Percentiles rank a stretch among this genome's conserved stretches.
Conservation (phyloP, 352 stramenopile species). For the Phytophthora ramorum region DNA sequence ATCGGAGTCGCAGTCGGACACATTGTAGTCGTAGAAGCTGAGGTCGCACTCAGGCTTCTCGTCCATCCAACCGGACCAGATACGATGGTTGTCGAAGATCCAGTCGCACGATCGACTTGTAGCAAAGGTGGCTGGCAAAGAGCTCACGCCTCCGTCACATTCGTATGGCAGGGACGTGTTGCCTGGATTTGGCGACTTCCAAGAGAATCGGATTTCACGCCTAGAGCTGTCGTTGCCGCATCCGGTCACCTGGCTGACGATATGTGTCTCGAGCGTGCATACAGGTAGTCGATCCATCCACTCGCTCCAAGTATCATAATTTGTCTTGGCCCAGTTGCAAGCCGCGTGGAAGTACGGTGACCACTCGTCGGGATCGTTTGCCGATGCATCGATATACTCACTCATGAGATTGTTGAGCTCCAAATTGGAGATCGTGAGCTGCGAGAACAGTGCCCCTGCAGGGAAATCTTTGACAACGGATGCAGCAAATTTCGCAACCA, state of each 20-base stretch:
- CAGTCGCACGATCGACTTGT: conserved; percentile 44
- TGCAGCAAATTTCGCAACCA: conserved; percentile 45
- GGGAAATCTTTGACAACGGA: conserved; percentile 30
- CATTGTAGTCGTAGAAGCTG: conserved; percentile 37
- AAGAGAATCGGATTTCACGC: conserved; percentile 33
- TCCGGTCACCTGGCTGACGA: conserved; percentile 23
- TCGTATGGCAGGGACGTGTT: conserved; percentile 34
- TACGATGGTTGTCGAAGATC: conserved; percentile 27
- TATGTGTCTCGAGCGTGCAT: conserved; percentile 34
- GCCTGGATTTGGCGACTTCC: conserved; percentile 29
- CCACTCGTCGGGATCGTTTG: conserved; percentile 9
- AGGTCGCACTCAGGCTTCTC: conserved; percentile 37
- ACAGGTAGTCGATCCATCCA: conserved; percentile 41
- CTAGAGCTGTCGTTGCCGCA: conserved; percentile 28
- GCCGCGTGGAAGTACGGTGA: conserved; percentile 40
- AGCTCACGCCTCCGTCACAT: conserved; percentile 36
- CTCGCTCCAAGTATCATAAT: conserved; percentile 38
- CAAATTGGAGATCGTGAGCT: conserved; percentile 39
- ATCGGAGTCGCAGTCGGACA: conserved; percentile 29
- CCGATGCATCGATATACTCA: conserved; percentile 25
- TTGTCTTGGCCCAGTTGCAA: conserved; percentile 43
- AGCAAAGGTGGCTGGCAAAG: conserved; percentile 22
- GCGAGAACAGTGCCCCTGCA: conserved; percentile 32
- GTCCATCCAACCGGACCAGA: conserved; percentile 36
- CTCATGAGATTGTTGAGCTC: conserved; percentile 47